Conservation (phyloP, 768 basidiomycete species). For the Mycena venus region DNA sequence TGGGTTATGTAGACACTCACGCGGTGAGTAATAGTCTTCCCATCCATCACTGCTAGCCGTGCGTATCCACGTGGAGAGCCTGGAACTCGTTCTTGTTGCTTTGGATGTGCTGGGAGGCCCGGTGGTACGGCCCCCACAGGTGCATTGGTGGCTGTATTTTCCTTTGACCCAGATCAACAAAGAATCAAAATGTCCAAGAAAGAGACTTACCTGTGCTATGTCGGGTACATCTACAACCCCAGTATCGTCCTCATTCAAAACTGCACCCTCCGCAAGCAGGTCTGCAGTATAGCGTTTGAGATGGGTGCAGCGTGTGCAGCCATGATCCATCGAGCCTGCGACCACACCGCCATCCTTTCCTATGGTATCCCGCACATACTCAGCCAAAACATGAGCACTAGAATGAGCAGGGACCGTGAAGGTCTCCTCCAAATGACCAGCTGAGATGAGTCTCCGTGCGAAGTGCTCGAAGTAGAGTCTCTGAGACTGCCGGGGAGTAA, state of each 20-base stretch:
- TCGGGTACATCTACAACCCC: background rate
- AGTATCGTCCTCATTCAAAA: too few relatives aligned
- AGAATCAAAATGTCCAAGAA: background rate
- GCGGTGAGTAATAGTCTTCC: conserved; percentile 41
- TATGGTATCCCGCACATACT: conserved; percentile 19
- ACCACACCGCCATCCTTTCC: conserved; percentile 31
- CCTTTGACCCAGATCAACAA: background rate
- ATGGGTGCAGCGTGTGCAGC: too few relatives aligned
- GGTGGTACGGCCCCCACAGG: background rate
- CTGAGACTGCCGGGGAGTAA: conserved; percentile 38
- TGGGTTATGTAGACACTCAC: conserved; percentile 16
- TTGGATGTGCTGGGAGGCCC: background rate
- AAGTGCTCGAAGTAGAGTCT: conserved; percentile 44
- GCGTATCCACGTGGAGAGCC: conserved; percentile 32
- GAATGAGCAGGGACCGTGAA: conserved; percentile 32
- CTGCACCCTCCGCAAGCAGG: background rate
- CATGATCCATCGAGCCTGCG: background rate
- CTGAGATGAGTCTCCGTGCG: conserved; percentile 31
- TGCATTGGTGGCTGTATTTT: background rate
- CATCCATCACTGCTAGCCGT: conserved; percentile 48
- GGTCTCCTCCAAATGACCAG: background rate
- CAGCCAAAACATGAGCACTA: conserved; percentile 8
- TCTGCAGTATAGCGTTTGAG: too few relatives aligned
- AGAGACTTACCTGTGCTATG: too few relatives aligned
- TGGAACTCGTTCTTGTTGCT: conserved; percentile 25